Evolutionary conservation across 2,329 filamentous ascomycete genomes (phyloP).

Genomic region (Hansfordia pulvinata): DNA sequence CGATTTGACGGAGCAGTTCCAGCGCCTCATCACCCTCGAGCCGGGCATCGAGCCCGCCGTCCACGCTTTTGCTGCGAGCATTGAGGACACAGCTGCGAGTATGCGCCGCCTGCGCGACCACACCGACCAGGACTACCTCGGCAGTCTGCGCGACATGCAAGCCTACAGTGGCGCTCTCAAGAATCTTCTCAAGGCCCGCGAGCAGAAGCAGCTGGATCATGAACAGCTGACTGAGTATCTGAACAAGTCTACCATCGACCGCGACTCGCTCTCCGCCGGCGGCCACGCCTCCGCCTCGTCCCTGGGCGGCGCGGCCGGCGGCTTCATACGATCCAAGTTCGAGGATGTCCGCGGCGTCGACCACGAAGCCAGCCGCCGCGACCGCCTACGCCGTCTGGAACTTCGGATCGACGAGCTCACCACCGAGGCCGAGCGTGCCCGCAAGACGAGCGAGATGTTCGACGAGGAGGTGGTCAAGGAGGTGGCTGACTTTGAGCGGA

Average conservation of each 20-base stretch:
- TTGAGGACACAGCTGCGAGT: constrained; percentile 70
- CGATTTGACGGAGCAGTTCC: constrained; percentile 87
- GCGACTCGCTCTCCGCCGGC: constrained; percentile 61
- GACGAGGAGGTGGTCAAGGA: constrained; percentile 94
- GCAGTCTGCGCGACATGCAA: constrained; percentile 87
- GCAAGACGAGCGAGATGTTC: constrained; percentile 79
- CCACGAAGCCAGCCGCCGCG: constrained; percentile 80
- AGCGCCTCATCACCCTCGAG: constrained; percentile 81
- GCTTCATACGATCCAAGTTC: constrained; percentile 85
- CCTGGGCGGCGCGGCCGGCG: constrained; percentile 63
- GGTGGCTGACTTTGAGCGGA: constrained; percentile 86
- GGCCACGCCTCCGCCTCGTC: constrained; percentile 35
- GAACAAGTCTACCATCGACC: constrained; percentile 76
- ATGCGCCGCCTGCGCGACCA: constrained; percentile 74
- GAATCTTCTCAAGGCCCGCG: constrained; percentile 76
- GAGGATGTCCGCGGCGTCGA: constrained; percentile 95
- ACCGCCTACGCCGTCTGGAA: constrained; percentile 80
- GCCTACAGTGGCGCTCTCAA: constrained; percentile 84
- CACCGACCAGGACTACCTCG: constrained; percentile 92
- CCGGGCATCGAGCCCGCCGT: constrained; percentile 72
- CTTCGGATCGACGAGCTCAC: constrained; percentile 86
- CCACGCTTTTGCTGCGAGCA: constrained; percentile 73
- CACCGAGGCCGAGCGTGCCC: constrained; percentile 75
- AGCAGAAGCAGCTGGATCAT: constrained; percentile 96
- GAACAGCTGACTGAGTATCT: constrained; percentile 94